Conservation (phyloP, 345 rosid species). For the Rhodomyrtus tomentosa region DNA sequence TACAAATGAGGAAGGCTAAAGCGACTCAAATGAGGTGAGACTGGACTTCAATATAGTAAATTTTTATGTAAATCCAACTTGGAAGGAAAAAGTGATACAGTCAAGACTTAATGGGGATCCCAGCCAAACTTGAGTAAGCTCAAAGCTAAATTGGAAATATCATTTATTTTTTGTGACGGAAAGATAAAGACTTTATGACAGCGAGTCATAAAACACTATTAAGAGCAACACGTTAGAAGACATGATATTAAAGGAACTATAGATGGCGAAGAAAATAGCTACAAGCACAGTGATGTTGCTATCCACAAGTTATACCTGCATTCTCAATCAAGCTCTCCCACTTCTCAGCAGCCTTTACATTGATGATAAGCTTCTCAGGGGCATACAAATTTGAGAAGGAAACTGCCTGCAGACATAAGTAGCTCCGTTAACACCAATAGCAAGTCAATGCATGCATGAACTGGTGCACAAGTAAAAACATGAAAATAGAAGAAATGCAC, state of each 20-base stretch:
- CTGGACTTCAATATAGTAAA: not conserved
- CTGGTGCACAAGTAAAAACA: no score
- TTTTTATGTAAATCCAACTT: not conserved
- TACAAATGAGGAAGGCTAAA: not conserved
- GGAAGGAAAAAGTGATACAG: no score
- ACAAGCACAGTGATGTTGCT: not conserved
- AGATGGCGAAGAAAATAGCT: not conserved
- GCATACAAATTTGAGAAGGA: conserved; percentile 73
- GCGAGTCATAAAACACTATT: no score
- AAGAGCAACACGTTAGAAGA: not conserved
- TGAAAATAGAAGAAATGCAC: no score
- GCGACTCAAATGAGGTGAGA: not conserved
- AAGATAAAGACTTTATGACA: not conserved
- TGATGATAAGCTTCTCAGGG: conserved; percentile 83
- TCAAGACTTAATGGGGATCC: not conserved
- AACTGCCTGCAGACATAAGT: conserved; percentile 34
- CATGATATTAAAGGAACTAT: not conserved
- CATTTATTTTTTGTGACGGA: not conserved
- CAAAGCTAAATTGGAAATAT: not conserved
- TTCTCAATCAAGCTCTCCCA: conserved; percentile 82
- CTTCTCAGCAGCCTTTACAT: conserved; percentile 81
- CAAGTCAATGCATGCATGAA: not conserved
- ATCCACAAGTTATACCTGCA: conserved; percentile 40
- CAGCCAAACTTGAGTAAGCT: not conserved
- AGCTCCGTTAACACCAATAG: not conserved